A percentile compares a stretch with the other conserved stretches of the same genome.
These are phyloP conservation scores for Phytophthora brassicae DNA, from an alignment of 352 stramenopile species.

Conservation along the genomic window DNA sequence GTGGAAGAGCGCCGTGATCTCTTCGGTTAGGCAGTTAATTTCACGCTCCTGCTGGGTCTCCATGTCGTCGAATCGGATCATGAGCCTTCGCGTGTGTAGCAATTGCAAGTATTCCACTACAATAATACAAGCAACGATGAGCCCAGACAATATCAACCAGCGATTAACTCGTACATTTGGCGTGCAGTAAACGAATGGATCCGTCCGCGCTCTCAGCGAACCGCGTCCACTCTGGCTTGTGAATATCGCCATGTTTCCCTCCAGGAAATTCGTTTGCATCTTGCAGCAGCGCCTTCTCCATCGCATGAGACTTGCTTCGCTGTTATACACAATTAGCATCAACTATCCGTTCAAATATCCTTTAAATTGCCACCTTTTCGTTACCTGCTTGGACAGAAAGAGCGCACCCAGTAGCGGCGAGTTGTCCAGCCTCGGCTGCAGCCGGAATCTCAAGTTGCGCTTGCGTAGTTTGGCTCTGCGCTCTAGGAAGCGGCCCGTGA, in stretches of 20 bases:
- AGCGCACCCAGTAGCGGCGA: conserved; percentile 43
- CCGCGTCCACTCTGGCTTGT: conserved; percentile 61
- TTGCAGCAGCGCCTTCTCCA: conserved; percentile 69
- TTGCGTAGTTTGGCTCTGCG: conserved; percentile 49
- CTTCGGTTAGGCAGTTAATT: conserved; percentile 66
- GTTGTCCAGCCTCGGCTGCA: conserved; percentile 47
- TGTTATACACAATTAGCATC: conserved; percentile 16
- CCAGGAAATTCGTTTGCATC: conserved; percentile 44
- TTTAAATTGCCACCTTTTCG: neutral
- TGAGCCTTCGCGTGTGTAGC: conserved; percentile 72
- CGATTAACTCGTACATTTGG: conserved; percentile 52
- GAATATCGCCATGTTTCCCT: conserved; percentile 33
- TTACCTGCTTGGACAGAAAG: conserved; percentile 60
- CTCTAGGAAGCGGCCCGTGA: conserved; percentile 49
- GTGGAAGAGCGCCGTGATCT: conserved; percentile 69
- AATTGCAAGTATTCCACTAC: conserved; percentile 82
- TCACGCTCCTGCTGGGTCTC: conserved; percentile 72
- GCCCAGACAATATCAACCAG: no score
- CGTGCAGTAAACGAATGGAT: conserved; percentile 59
- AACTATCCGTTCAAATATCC: neutral
- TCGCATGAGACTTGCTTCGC: conserved; percentile 50
- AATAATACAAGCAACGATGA: neutral
- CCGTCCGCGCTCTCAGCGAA: conserved; percentile 70
- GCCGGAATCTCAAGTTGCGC: conserved; percentile 58
- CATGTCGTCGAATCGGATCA: conserved; percentile 80